Percentiles rank a stretch among this genome's conserved stretches.
phyloP scores from a whole-genome alignment of 441 rosid species.

The Eutrema salsugineum region DNA sequence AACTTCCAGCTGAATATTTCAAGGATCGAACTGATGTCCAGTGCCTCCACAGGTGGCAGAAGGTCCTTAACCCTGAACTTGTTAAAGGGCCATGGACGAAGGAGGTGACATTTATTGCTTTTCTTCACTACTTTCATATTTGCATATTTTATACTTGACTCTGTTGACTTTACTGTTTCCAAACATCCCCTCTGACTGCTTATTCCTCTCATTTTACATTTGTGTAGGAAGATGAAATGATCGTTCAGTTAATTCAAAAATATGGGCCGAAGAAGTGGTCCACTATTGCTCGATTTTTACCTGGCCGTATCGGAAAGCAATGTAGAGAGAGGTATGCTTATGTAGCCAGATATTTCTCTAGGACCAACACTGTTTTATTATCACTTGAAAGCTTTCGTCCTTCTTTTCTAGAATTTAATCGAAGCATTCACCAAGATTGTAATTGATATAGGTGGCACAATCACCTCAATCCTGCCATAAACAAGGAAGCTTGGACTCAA shows the following conservation, averaged over 20 bases:
- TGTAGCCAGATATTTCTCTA: not conserved
- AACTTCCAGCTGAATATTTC: slow-evolving; percentile 88
- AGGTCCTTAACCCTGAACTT: slow-evolving; percentile 97
- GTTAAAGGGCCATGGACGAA: slow-evolving; percentile 99
- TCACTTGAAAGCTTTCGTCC: not conserved
- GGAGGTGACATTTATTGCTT: slow-evolving; percentile 52
- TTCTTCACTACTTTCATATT: not conserved
- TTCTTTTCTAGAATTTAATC: not conserved
- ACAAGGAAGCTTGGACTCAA: slow-evolving; percentile 99
- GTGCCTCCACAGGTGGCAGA: slow-evolving; percentile 99
- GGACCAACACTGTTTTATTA: not conserved
- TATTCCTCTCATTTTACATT: slow-evolving; percentile 1
- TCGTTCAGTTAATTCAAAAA: slow-evolving; percentile 73
- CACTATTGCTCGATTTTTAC: slow-evolving; percentile 86
- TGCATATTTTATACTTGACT: not conserved
- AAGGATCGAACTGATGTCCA: slow-evolving; percentile 99
- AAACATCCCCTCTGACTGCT: not conserved
- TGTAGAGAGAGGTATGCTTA: slow-evolving; percentile 84
- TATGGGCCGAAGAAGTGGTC: slow-evolving; percentile 99
- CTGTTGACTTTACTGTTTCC: not conserved
- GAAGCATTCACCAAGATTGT: slow-evolving; percentile 7
- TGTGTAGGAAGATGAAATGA: slow-evolving; percentile 86
- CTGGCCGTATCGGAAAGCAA: slow-evolving; percentile 99
- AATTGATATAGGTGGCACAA: slow-evolving; percentile 35
- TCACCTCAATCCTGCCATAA: slow-evolving; percentile 64